Evolutionary conservation across 176 grass and related monocot species (phyloP).

Genomic region (Aegilops umbellulata): DNA sequence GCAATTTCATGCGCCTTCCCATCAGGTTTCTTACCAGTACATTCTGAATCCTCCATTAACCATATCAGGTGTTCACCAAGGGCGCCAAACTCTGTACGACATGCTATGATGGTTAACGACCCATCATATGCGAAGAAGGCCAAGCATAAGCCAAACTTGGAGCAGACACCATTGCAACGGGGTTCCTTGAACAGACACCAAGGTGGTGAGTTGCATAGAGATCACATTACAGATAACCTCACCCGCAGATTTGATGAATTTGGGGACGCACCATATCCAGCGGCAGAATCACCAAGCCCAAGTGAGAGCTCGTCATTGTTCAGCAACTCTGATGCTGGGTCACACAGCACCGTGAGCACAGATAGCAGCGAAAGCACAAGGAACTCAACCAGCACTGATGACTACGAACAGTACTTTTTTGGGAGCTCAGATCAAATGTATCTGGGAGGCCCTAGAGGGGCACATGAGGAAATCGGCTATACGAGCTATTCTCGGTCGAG

Average conservation of each 20-base stretch:
- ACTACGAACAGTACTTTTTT: constrained; percentile 47
- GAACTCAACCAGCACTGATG: constrained; percentile 79
- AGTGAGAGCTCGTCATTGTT: constrained; percentile 86
- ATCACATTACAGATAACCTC: constrained; percentile 20
- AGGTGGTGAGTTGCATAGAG: constrained; percentile 1
- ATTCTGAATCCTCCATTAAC: constrained; percentile 29
- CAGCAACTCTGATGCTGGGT: constrained; percentile 64
- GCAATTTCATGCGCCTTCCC: not conserved
- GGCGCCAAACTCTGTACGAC: constrained; percentile 72
- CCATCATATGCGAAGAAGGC: constrained; percentile 38
- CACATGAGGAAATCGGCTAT: constrained; percentile 20
- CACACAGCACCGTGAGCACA: constrained; percentile 55
- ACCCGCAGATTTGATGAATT: constrained; percentile 14
- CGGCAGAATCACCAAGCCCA: constrained; percentile 58
- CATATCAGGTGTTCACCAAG: constrained; percentile 74
- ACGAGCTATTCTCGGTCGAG: constrained; percentile 6
- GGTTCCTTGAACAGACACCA: constrained; percentile 27
- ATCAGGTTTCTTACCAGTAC: not conserved
- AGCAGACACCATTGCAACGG: not conserved
- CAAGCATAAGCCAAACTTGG: constrained; percentile 17
- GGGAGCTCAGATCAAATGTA: constrained; percentile 38
- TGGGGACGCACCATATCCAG: constrained; percentile 26
- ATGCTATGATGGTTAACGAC: constrained; percentile 40
- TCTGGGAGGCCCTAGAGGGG: constrained; percentile 12
- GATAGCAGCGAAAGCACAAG: constrained; percentile 67